These are phyloP conservation scores for Goniomonas avonlea DNA, from an alignment of 78 protist genomes.

Conservation along the genomic window DNA sequence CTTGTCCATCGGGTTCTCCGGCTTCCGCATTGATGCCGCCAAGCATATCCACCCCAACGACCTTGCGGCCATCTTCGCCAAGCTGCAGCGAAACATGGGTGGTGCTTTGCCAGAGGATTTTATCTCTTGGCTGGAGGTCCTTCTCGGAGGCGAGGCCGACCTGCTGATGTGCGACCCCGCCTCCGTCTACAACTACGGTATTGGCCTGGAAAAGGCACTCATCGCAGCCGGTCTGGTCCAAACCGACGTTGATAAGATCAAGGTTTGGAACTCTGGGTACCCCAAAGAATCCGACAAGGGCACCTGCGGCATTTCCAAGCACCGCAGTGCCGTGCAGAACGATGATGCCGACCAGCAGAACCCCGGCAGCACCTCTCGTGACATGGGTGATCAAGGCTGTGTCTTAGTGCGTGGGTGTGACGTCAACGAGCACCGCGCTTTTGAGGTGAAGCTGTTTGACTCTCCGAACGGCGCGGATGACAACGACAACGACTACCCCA, in stretches of 20 bases:
- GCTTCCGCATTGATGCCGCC: constrained; percentile 67
- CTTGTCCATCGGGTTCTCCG: constrained; percentile 46
- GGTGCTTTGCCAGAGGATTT: constrained; percentile 47
- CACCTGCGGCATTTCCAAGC: neutral
- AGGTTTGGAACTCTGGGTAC: constrained; percentile 58
- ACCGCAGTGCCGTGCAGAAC: constrained; percentile 35
- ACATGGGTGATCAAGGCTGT: constrained; percentile 49
- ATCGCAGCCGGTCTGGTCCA: constrained; percentile 26
- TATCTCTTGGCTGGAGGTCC: constrained; percentile 51
- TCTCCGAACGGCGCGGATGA: constrained; percentile 32
- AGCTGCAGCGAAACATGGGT: constrained; percentile 35
- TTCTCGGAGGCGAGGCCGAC: constrained; percentile 55
- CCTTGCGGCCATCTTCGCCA: constrained; percentile 46
- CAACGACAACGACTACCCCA: constrained; percentile 55
- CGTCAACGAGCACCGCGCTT: constrained; percentile 41
- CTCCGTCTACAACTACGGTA: constrained; percentile 51
- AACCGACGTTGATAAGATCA: constrained; percentile 51
- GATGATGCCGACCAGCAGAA: constrained; percentile 57
- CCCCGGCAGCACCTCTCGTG: constrained; percentile 46
- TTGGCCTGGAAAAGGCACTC: constrained; percentile 8
- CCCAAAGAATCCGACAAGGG: constrained; percentile 42
- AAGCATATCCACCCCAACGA: constrained; percentile 51
- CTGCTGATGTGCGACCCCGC: constrained; percentile 46
- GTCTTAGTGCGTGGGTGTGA: constrained; percentile 28
- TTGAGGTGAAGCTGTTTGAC: constrained; percentile 42